A percentile compares a stretch with the other conserved stretches of the same genome.
Conservation (phyloP, 2,329 filamentous ascomycete species). For the Fonsecaea nubica region DNA sequence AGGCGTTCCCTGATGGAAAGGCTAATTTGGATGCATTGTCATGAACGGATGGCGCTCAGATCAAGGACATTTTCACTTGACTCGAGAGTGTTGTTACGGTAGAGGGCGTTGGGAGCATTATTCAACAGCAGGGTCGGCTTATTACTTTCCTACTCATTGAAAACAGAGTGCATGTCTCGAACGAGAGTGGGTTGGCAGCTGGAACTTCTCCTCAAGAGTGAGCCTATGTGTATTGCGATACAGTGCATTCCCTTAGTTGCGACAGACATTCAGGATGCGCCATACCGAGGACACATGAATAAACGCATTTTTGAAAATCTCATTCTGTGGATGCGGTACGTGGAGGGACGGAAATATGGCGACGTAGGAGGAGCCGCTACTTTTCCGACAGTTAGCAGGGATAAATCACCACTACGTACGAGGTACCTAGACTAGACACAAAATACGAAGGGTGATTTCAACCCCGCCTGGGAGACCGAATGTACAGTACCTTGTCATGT, state of each 20-base stretch:
- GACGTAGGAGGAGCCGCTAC: background rate
- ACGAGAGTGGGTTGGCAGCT: background rate
- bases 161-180: background rate
- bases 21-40: constrained; percentile 21
- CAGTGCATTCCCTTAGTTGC: background rate
- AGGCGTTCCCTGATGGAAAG: constrained; percentile 26
- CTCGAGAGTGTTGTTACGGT: background rate
- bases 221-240: background rate
- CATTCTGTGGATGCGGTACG: background rate
- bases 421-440: background rate
- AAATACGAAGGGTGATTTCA: background rate
- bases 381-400: background rate
- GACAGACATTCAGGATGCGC: background rate
- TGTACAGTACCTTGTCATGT: background rate
- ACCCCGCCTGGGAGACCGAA: background rate
- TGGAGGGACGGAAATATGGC: background rate
- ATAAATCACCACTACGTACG: background rate
- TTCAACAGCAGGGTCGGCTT: background rate
- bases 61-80: background rate
- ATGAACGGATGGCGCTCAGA: constrained; percentile 9
- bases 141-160: background rate
- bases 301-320: background rate
- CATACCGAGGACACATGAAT: no score
- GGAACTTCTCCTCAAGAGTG: background rate
- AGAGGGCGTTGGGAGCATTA: background rate